Evolutionary conservation across 495 filamentous ascomycete genomes (phyloP), one percentile per base, ranked within the genome.

Genomic region (Halenospora varia): DNA sequence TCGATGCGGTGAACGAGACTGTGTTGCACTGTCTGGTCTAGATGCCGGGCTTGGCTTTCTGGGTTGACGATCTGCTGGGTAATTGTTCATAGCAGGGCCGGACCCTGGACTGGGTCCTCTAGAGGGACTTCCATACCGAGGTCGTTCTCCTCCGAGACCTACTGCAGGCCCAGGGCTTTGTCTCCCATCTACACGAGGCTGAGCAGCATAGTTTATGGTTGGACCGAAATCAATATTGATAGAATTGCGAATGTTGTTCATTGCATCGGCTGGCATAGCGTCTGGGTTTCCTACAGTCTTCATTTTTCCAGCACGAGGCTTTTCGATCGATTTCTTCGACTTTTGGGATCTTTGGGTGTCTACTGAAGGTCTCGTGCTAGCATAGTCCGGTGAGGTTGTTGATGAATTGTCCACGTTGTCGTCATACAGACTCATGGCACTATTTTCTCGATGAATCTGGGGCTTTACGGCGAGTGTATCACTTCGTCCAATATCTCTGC

Each of bases 141-240:
- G n/a, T 17, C 40, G 50, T 15, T 54, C 39, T n/a, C 41, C 22
- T 2, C 45, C 24, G 24, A 60, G 56, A 41, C 47, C 48, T 47
- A 57, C 55, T 2, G 22, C 20, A 10, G 51, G 57, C 25, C 64
- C 57, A 10, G 60, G 59, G 40, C 63, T 62, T 18, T 47, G 19
- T 9, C 20, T 40, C 29, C 29, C 29, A 35, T 18, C 45, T 4
- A 47, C 59, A 22, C 62, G 60, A 47, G 68, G 66, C 8, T 55
- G 47, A 3, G 71, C 62, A 10, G 74, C 78, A 48, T 88, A 88
- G 64, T 88, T 86, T 54, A 86, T 75, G 0, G 93, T 97, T 17
- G 84, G 90, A 0, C 93, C 93, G 68, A 97, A 97, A 66, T 97
- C 88, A 57, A 97, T 80, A 9, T 74, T 71, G 1, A 91, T 48